These are phyloP conservation scores for Pythium phragmitis DNA, from an alignment of 352 stramenopile species.

Conservation along the genomic window DNA sequence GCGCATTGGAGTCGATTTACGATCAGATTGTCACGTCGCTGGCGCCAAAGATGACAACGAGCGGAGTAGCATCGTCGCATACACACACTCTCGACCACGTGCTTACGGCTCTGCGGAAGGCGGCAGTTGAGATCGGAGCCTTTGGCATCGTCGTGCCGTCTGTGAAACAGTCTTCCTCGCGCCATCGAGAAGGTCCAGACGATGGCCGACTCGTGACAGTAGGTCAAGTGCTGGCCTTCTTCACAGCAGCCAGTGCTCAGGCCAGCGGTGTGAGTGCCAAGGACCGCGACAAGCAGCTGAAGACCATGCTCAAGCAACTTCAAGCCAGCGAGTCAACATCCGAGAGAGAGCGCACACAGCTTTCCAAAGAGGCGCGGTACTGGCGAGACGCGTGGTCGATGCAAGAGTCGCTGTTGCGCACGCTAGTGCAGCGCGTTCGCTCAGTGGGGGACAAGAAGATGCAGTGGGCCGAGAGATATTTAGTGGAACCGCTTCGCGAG, in stretches of 20 bases:
- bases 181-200: not conserved
- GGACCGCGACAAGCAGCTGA: conserved; percentile 26
- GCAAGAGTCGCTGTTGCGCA: conserved; percentile 18
- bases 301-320: conserved; percentile 28
- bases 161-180: not conserved
- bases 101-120: conserved; percentile 4
- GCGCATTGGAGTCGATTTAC: conserved; percentile 9
- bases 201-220: conserved; percentile 10
- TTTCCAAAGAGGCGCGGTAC: conserved; percentile 12
- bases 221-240: conserved; percentile 12
- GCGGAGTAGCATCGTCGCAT: not conserved
- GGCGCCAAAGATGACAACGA: conserved; percentile 8
- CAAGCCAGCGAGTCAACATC: conserved; percentile 16
- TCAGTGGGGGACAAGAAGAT: conserved; percentile 28
- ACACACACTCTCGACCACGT: not conserved
- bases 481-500: conserved; percentile 20
- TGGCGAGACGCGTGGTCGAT: conserved; percentile 27
- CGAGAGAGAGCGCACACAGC: not conserved
- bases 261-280: conserved; percentile 21
- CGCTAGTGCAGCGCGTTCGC: conserved; percentile 22
- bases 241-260: not conserved
- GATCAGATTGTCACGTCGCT: conserved; percentile 7
- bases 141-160: conserved; percentile 25
- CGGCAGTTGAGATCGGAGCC: conserved; percentile 16
- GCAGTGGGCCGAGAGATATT: conserved; percentile 20